phyloP scores from a whole-genome alignment of 2,329 filamentous ascomycete species.

The Dryadomyces quercivorus region DNA sequence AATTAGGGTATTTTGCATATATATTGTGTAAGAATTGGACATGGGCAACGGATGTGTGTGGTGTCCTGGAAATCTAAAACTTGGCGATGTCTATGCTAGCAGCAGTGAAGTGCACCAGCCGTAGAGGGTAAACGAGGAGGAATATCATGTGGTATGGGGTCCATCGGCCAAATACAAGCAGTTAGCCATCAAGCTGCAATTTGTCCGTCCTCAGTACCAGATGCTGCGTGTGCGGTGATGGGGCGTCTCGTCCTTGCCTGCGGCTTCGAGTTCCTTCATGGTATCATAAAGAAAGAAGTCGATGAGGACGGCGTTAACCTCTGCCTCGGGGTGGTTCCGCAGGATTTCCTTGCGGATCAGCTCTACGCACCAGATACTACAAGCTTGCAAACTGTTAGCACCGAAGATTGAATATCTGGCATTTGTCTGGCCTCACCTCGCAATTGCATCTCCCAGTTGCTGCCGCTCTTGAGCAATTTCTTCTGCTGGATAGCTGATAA shows the following conservation, averaged over 20 bases:
- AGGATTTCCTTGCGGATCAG: conserved; percentile 73
- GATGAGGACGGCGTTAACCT: conserved; percentile 79
- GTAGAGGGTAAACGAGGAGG: too few species aligned
- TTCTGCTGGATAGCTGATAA: conserved; percentile 55
- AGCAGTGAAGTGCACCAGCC: too few species aligned
- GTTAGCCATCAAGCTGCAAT: not conserved
- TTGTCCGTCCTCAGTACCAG: conserved; percentile 59
- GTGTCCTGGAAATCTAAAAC: not conserved
- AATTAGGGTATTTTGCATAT: not conserved
- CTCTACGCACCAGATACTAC: conserved; percentile 94
- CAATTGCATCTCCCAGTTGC: conserved; percentile 74
- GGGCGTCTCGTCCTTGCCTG: conserved; percentile 50
- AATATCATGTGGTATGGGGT: too few species aligned
- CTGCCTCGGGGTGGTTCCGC: conserved; percentile 55
- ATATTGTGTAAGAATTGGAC: not conserved
- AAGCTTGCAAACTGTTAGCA: conserved; percentile 38
- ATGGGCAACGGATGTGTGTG: too few species aligned
- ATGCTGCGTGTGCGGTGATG: conserved; percentile 89
- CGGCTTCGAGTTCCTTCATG: conserved; percentile 70
- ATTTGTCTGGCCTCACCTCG: conserved; percentile 41
- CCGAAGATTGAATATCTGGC: not conserved
- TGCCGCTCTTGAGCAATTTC: conserved; percentile 56
- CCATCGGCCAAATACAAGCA: not conserved
- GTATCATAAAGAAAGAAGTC: conserved; percentile 97
- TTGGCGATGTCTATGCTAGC: not conserved